A percentile compares a stretch with the other conserved stretches of the same genome.
phyloP scores from a whole-genome alignment of 139 green algal species.

The Chlorella sp. region DNA sequence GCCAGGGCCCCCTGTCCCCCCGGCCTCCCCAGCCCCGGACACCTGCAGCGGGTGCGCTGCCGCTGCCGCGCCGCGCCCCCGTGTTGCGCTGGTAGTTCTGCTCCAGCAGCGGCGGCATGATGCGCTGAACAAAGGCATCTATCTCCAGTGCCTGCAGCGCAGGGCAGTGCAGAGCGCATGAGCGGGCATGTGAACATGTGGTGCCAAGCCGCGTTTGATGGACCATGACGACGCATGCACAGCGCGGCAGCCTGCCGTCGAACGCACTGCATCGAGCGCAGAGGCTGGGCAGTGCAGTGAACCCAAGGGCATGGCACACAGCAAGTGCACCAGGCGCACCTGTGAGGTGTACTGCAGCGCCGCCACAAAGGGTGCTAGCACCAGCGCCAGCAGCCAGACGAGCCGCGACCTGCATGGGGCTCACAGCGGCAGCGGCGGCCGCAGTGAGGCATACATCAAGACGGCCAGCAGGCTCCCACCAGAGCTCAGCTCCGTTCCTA shows the following conservation, averaged over 20 bases:
- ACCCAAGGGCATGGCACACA: too few relatives aligned
- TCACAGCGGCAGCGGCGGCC: not conserved
- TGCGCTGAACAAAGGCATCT: slow-evolving; percentile 26
- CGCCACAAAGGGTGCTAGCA: slow-evolving; percentile 56
- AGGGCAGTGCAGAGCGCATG: too few relatives aligned
- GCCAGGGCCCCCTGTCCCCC: too few relatives aligned
- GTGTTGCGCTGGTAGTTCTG: slow-evolving; percentile 47
- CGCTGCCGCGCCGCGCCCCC: not conserved
- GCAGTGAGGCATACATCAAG: not conserved
- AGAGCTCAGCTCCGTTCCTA: too few relatives aligned
- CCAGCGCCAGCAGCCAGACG: slow-evolving; percentile 54
- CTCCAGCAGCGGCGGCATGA: slow-evolving; percentile 50
- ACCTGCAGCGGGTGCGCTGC: not conserved
- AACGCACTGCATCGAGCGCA: too few relatives aligned
- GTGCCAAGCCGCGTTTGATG: too few relatives aligned
- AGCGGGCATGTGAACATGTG: too few relatives aligned
- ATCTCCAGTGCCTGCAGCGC: slow-evolving; percentile 22
- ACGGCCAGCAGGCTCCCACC: too few relatives aligned
- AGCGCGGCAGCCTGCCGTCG: too few relatives aligned
- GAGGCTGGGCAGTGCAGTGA: too few relatives aligned
- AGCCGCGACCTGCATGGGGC: slow-evolving; percentile 34
- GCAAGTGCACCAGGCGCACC: not conserved
- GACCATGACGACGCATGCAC: too few relatives aligned
- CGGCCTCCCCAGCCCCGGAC: too few relatives aligned
- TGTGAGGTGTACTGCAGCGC: slow-evolving; percentile 56